Conservation (phyloP, 169 alveolate species). For the Plasmodium fragile region DNA sequence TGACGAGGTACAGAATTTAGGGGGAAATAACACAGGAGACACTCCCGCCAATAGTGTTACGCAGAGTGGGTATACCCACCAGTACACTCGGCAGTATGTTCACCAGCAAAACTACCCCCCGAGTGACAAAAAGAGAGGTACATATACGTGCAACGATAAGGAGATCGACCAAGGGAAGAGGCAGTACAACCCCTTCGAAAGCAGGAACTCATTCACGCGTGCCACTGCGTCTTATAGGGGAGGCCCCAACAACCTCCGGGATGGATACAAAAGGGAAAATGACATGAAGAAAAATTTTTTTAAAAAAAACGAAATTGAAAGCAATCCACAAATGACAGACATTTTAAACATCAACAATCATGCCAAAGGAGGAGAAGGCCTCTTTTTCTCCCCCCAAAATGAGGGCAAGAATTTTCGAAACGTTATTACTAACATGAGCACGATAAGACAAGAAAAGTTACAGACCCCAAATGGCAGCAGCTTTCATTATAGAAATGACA, state of each 20-base stretch:
- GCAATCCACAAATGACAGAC: not conserved
- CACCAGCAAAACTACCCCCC: not conserved
- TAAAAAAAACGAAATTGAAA: not conserved
- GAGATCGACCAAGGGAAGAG: not conserved
- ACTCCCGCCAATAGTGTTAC: not conserved
- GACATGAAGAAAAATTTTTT: not conserved
- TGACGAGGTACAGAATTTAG: not conserved
- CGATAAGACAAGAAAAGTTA: not conserved
- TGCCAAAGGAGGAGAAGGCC: not conserved
- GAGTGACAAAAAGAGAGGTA: not conserved
- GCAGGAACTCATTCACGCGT: not conserved
- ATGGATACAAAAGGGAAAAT: not conserved
- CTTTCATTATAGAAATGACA: not conserved
- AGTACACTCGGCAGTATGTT: not conserved
- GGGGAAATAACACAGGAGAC: not conserved
- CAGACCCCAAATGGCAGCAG: not conserved
- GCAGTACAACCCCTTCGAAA: slow-evolving; percentile 1
- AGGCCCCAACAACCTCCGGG: not conserved
- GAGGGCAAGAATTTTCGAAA: not conserved
- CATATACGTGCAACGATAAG: not conserved
- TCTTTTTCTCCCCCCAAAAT: not conserved
- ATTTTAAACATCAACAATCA: not conserved
- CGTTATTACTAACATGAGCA: not conserved
- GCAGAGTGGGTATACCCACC: not conserved
- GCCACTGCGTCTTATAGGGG: not conserved